These are phyloP conservation scores for Phylloporus sp. DNA, from an alignment of 768 basidiomycete species.

Conservation along the genomic window DNA sequence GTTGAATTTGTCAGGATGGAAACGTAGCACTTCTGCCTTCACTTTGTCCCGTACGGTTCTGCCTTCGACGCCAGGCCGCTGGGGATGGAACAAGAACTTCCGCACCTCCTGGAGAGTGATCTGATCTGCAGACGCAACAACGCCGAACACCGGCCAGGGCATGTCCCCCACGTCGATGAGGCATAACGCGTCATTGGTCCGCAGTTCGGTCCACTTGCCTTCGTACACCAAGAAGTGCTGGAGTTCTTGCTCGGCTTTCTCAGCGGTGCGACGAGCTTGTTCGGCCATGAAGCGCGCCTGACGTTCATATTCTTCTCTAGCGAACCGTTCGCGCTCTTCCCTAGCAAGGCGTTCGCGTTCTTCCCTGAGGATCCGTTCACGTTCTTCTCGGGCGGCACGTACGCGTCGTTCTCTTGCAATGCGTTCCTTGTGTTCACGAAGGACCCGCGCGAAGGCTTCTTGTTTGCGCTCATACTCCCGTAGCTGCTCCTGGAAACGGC, in stretches of 20 bases:
- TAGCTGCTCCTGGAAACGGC: background rate
- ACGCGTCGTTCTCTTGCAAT: background rate
- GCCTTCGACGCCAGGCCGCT: slow-evolving; percentile 24
- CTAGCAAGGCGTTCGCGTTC: background rate
- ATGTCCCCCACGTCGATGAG: slow-evolving; percentile 30
- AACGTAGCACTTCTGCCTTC: slow-evolving; percentile 46
- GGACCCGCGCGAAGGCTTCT: background rate
- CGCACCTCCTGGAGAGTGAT: slow-evolving; percentile 35
- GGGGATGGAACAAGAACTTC: slow-evolving; percentile 40
- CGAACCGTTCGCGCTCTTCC: background rate
- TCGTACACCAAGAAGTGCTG: slow-evolving; percentile 28
- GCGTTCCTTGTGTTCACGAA: background rate
- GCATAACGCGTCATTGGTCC: slow-evolving; percentile 16
- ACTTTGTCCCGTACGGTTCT: slow-evolving; percentile 36
- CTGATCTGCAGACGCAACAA: slow-evolving; percentile 19
- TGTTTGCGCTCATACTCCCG: background rate
- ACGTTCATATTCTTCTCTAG: slow-evolving; percentile 8
- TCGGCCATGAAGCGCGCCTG: slow-evolving; percentile 21
- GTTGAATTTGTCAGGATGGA: slow-evolving; percentile 56
- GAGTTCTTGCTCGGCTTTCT: slow-evolving; percentile 4
- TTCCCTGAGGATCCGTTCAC: background rate
- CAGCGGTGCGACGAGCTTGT: slow-evolving; percentile 6
- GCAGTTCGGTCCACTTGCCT: slow-evolving; percentile 37
- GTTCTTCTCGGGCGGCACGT: background rate
- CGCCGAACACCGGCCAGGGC: slow-evolving; percentile 43